Base-by-base conservation (phyloP, 805 yeast species). In the Candida caryicola region DNA sequence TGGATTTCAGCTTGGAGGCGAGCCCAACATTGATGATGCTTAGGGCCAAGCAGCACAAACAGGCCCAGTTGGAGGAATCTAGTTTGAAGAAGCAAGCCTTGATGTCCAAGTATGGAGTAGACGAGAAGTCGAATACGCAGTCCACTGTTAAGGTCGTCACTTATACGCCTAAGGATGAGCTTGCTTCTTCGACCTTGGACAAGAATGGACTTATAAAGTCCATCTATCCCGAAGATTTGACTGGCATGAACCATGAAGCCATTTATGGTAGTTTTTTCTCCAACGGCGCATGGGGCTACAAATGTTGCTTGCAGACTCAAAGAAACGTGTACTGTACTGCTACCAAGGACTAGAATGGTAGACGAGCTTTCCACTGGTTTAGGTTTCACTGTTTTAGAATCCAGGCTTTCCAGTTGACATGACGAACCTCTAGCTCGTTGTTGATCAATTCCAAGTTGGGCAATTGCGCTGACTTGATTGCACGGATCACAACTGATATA, bases 191-290 rank as follows among this genome's bases (percentile, higher is more conserved):
- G n/a, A 16, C 13, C 5, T 23, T 21, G 15, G 46, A 41, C 15
- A 31, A 19, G 17, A 33, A 36, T 21, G 50, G 43, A 10, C 19
- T 37, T 12, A 39, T 39, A 15, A 29, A 31, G 13, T 62, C 70
- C 0, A 44, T 37, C 32, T 69, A 66, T 39, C 42, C 40, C 0
- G 75, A 71, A 38, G 74, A 69, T 39, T 51, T 60, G 0, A 52
- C 44, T 39, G 55, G 58, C 1, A 64, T 64, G 5, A 64, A 66
- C 39, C 77, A 71, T 43, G 51, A 66, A 1, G 46, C 60, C 10
- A 63, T 71, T 0, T 71, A 64, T 65, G 77, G 77, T 0, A 68
- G 74, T n/a, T 71, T 53, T 41, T 72, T 64, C 56, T 33, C 49
- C 4, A 54, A 59, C 25, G 69, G 70, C 3, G 50, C 53, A 33